A percentile compares a stretch with the other conserved stretches of the same genome.
phyloP scores from a whole-genome alignment of 164 flowering plant genomes.

The Euptelea pleiosperma region DNA sequence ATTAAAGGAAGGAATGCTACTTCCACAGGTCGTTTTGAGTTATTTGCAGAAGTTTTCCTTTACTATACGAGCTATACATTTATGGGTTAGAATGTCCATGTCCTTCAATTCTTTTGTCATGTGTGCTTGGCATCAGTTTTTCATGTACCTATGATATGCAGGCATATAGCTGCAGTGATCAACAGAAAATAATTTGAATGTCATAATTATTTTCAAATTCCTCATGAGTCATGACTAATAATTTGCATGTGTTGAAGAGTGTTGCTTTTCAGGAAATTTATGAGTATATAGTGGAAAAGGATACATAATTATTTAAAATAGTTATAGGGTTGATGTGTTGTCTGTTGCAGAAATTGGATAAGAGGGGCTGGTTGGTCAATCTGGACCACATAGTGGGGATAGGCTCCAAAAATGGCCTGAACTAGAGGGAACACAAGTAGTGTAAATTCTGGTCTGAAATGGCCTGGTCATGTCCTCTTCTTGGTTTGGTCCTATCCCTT shows the following conservation, averaged over 20 bases:
- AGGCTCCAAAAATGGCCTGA: too few species aligned
- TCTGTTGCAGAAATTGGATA: neutral
- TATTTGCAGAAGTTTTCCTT: neutral
- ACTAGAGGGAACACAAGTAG: too few species aligned
- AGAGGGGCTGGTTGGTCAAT: neutral
- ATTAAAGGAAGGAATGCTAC: neutral
- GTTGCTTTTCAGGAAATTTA: neutral
- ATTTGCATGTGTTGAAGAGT: neutral
- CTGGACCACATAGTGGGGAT: neutral
- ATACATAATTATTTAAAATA: neutral
- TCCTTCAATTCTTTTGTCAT: too few species aligned
- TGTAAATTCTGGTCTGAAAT: neutral
- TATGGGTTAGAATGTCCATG: too few species aligned
- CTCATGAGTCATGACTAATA: too few species aligned
- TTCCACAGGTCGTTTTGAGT: slow-evolving; percentile 4
- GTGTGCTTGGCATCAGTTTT: too few species aligned
- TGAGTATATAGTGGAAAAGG: neutral
- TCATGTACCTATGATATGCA: neutral
- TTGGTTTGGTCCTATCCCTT: neutral
- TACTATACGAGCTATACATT: neutral
- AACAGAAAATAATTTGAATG: neutral
- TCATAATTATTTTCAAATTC: neutral
- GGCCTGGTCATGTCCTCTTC: neutral
- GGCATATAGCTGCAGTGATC: neutral
- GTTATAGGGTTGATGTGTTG: neutral